These are phyloP conservation scores for Sphaceloma murrayae DNA, from an alignment of 2,329 filamentous ascomycete genomes.

Conservation along the genomic window DNA sequence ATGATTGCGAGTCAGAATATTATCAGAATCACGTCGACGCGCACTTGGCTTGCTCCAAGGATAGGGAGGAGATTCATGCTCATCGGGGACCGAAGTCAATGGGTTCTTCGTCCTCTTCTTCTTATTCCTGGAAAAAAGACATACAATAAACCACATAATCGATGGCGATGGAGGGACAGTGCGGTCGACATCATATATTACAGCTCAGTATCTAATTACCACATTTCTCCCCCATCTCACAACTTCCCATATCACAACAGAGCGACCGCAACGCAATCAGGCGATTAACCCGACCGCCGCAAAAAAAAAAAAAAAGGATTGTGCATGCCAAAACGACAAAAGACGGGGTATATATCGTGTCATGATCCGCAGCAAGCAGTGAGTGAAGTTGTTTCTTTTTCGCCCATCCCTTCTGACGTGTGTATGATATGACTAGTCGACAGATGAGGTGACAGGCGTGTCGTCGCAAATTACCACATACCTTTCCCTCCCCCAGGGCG, in stretches of 20 bases:
- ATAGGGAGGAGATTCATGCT: not conserved
- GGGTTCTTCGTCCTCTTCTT: too few species aligned
- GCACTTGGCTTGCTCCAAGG: too few species aligned
- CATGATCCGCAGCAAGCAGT: not conserved
- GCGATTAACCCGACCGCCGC: constrained; percentile 1
- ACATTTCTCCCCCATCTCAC: constrained; percentile 1
- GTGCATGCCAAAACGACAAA: not conserved
- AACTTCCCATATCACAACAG: too few species aligned
- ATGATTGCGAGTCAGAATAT: not conserved
- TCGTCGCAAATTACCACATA: too few species aligned
- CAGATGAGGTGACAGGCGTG: too few species aligned
- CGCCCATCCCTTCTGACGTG: too few species aligned
- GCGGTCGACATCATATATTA: not conserved
- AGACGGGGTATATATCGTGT: constrained; percentile 8
- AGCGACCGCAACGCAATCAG: constrained; percentile 5
- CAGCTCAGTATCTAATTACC: too few species aligned
- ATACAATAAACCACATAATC: too few species aligned
- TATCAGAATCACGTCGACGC: not conserved
- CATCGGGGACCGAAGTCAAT: too few species aligned
- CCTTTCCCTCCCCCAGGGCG: too few species aligned
- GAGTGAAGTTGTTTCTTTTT: constrained; percentile 5
- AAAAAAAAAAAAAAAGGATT: not conserved
- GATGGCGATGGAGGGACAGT: not conserved
- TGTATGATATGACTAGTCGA: not conserved
- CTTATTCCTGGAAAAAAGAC: too few species aligned